Evolutionary conservation across 495 filamentous ascomycete species (phyloP).

Genomic region (Xylaria castorea): DNA sequence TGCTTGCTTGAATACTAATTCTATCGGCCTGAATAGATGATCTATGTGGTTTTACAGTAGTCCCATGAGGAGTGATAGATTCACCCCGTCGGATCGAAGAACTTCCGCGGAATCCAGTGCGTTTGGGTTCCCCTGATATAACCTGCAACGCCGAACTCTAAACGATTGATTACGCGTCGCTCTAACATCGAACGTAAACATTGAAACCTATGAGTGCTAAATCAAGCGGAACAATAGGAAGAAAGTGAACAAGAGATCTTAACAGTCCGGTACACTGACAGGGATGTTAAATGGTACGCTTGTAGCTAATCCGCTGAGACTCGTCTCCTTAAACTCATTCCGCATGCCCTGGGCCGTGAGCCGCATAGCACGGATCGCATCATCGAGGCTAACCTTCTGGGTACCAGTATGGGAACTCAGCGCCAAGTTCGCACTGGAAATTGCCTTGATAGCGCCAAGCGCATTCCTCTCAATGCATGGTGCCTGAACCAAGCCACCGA

Average conservation of each 20-base stretch:
- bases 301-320: constrained; percentile 44
- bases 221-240: neutral
- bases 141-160: constrained; percentile 16
- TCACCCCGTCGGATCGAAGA: neutral
- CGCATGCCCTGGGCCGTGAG: constrained; percentile 46
- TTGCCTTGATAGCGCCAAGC: constrained; percentile 45
- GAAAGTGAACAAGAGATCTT: constrained; percentile 6
- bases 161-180: neutral
- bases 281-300: constrained; percentile 46
- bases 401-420: constrained; percentile 42
- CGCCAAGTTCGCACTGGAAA: constrained; percentile 46
- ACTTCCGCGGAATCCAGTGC: neutral
- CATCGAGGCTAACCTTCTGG: constrained; percentile 45
- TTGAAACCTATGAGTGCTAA: neutral
- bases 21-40: neutral
- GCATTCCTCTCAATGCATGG: constrained; percentile 49
- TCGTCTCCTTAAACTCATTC: constrained; percentile 49
- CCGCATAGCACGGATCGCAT: constrained; percentile 45
- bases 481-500: constrained; percentile 44
- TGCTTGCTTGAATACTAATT: neutral
- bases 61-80: neutral
- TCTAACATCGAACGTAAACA: neutral
- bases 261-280: constrained; percentile 47
- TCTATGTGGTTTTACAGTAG: neutral
- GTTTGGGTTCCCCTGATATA: neutral